Evolutionary conservation across 1,284 basidiomycete species (phyloP).

Genomic region (Wolfiporia cocos): DNA sequence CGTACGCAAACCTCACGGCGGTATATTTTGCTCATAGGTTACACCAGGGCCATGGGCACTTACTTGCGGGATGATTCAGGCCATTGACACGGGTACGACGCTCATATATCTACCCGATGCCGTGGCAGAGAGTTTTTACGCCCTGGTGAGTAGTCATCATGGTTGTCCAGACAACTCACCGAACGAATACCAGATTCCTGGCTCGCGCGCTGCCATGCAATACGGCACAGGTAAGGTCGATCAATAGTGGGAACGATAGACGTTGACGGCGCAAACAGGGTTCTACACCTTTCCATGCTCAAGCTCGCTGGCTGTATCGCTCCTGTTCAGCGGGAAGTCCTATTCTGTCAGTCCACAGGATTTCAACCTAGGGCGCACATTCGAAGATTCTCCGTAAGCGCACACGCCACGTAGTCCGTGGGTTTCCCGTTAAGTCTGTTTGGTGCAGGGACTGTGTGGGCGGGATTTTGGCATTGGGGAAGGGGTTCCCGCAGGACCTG

Average conservation of each 20-base stretch:
- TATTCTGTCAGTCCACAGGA: slow-evolving; percentile 51
- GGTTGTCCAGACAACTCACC: background rate
- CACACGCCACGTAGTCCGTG: background rate
- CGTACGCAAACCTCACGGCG: slow-evolving; percentile 27
- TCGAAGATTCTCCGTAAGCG: slow-evolving; percentile 24
- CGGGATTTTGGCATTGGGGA: slow-evolving; percentile 52
- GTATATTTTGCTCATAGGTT: slow-evolving; percentile 24
- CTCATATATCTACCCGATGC: slow-evolving; percentile 45
- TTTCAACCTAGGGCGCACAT: slow-evolving; percentile 58
- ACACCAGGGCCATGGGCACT: no score
- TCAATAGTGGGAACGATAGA: background rate
- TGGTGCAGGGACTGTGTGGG: slow-evolving; percentile 51
- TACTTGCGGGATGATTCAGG: no score
- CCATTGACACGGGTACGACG: slow-evolving; percentile 58
- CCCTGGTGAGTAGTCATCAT: slow-evolving; percentile 22
- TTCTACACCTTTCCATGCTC: slow-evolving; percentile 50
- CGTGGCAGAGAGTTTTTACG: slow-evolving; percentile 36
- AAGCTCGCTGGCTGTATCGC: slow-evolving; percentile 27
- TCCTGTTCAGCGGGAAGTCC: slow-evolving; percentile 47
- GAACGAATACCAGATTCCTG: slow-evolving; percentile 38
- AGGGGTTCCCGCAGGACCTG: slow-evolving; percentile 40
- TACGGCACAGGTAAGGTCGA: slow-evolving; percentile 34
- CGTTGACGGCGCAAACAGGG: slow-evolving; percentile 22
- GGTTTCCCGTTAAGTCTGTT: background rate
- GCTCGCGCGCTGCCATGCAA: slow-evolving; percentile 31